phyloP scores from a whole-genome alignment of 129 eudicot species.

The Artemisia tridentata region DNA sequence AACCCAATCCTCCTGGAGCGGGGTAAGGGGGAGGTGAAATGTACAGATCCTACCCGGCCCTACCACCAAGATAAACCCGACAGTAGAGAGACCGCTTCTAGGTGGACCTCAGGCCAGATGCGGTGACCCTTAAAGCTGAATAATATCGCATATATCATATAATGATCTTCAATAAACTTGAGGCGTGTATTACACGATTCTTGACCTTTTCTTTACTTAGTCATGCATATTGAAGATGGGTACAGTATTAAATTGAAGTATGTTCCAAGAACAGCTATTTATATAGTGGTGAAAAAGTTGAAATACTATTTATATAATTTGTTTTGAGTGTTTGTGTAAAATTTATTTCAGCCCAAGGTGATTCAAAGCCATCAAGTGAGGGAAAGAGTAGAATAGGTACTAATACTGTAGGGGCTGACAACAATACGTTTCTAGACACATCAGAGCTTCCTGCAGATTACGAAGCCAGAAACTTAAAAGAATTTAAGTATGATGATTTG shows the following conservation, averaged over 20 bases:
- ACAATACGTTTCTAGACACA: not conserved
- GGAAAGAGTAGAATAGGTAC: not conserved
- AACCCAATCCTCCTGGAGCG: too few relatives aligned
- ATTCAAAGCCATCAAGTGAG: conserved; percentile 14
- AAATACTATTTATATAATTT: not conserved
- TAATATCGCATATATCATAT: too few relatives aligned
- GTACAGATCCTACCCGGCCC: too few relatives aligned
- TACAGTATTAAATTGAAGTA: not conserved
- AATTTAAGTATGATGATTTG: conserved; percentile 13
- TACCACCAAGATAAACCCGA: too few relatives aligned
- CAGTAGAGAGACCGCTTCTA: too few relatives aligned
- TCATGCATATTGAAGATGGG: not conserved
- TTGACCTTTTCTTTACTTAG: not conserved
- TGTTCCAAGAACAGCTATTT: not conserved
- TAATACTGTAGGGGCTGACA: not conserved
- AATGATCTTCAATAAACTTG: too few relatives aligned
- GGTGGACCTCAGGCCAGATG: too few relatives aligned
- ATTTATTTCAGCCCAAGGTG: conserved; percentile 26
- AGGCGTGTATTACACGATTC: too few relatives aligned
- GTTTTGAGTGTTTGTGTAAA: not conserved
- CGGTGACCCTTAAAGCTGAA: too few relatives aligned
- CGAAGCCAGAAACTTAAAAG: not conserved
- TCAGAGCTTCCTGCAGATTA: not conserved
- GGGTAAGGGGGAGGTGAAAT: too few relatives aligned
- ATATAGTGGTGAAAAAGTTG: not conserved